Base-by-base conservation (phyloP, 2,329 filamentous ascomycete species). In the Ceratocystis cubensis region DNA sequence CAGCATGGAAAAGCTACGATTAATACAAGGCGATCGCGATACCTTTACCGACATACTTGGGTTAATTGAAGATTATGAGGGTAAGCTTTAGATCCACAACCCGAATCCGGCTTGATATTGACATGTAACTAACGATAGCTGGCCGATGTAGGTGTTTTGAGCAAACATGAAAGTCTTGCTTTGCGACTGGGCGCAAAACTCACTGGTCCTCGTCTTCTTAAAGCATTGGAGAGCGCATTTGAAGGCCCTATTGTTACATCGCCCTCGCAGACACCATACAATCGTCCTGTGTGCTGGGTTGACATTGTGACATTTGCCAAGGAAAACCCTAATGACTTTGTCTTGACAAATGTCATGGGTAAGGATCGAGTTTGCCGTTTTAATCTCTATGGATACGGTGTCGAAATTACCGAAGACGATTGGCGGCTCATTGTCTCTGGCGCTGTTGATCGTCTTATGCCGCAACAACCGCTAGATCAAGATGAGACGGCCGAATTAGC, bases 361-460 rank as follows among this genome's bases (percentile, higher is more conserved):
- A 88, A 88, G 22, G 78, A 83, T 65, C 83, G 87, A 61, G 85
- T 88, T 65, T 95, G 91, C 73, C 88, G 90, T 69, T 94, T 96
- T 74, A 85, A 86, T 72, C 86, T 90, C 70, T 91, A 91, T 73
- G 88, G 91, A 69, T 82, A 87, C 70, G 84, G 88, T 61, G 87
- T 95, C 7, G 89, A 96, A 76, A 93, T 96, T 69, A 86, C 85
- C 20, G 90, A 95, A 74, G 90, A 95, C 73, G 91, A 96, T 73
- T 96, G 87, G 80, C 82, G 91, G 53, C 78, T 96, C 70, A 92
- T 96, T 70, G 85, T 86, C 65, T 92, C 88, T 48, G 90, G 91
- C 33, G 88, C 89, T 70, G 84, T 92, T 10, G 89, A 95, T 74
- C 87, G 90, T 73, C 79, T 82, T 67, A 90, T 91, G 20, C 87